Evolutionary conservation across 768 basidiomycete genomes (phyloP).

Genomic region (Boletus edulis): DNA sequence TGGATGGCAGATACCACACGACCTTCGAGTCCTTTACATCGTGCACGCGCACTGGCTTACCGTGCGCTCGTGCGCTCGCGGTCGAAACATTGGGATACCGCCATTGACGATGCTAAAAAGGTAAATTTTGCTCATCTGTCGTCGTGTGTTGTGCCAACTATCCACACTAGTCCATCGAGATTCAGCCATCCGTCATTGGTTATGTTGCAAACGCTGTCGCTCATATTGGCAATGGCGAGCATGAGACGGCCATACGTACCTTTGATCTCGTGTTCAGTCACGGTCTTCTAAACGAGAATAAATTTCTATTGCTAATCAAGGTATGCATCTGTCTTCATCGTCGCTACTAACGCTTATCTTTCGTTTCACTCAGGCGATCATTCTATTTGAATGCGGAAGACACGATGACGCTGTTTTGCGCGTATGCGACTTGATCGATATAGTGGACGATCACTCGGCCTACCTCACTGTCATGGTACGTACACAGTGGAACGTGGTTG

Average conservation of each 20-base stretch:
- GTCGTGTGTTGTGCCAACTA: background rate
- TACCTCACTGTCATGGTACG: no score
- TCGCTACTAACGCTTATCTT: no score
- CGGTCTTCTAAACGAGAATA: background rate
- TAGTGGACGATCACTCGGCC: no score
- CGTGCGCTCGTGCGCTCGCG: background rate
- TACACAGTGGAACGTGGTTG: background rate
- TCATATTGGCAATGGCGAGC: background rate
- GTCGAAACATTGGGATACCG: background rate
- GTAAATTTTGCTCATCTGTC: background rate
- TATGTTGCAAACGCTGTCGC: slow-evolving; percentile 6
- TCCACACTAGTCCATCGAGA: background rate
- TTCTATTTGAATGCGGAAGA: background rate
- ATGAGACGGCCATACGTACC: background rate
- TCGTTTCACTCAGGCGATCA: background rate
- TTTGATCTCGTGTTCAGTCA: slow-evolving; percentile 5
- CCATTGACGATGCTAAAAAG: slow-evolving; percentile 5
- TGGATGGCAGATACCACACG: background rate
- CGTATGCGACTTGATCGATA: no score
- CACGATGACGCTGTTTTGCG: no score
- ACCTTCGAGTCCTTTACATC: background rate
- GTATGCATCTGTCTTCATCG: background rate
- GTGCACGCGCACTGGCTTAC: background rate
- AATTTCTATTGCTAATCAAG: slow-evolving; percentile 7
- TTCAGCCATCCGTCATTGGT: slow-evolving; percentile 5